Conservation (phyloP, 2,329 filamentous ascomycete genomes). For the Thyridium curvatum region DNA sequence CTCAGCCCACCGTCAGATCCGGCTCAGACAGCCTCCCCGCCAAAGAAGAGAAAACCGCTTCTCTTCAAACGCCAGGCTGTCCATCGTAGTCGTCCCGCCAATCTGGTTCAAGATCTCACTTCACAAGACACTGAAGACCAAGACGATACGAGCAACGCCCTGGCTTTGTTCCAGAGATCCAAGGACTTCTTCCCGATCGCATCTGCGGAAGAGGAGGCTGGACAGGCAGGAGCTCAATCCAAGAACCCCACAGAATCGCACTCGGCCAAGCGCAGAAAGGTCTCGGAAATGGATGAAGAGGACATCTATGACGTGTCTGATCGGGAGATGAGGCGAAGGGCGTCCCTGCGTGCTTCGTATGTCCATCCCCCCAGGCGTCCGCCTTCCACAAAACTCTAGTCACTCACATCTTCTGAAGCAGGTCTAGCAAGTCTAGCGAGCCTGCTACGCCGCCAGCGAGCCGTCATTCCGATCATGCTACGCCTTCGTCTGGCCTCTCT, state of each 20-base stretch:
- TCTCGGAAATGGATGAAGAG: conserved; percentile 6
- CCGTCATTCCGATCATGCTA: no score
- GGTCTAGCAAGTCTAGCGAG: no score
- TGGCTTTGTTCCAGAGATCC: conserved; percentile 44
- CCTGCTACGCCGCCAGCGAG: no score
- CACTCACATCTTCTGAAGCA: no score
- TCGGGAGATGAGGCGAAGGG: background rate
- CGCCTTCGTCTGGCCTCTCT: no score
- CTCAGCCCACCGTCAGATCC: no score
- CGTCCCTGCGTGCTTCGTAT: no score
- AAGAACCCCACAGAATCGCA: conserved; percentile 10
- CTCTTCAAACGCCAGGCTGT: conserved; percentile 10
- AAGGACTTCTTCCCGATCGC: conserved; percentile 40
- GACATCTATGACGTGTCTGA: conserved; percentile 3
- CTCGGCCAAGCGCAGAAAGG: conserved; percentile 14
- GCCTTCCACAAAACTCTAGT: no score
- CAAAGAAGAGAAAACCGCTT: conserved; percentile 7
- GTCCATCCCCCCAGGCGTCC: no score
- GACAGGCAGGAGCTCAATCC: conserved; percentile 26
- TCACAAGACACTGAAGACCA: conserved; percentile 8
- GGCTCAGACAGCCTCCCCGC: background rate
- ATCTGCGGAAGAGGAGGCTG: conserved; percentile 10
- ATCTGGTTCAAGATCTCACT: background rate
- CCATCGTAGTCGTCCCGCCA: background rate
- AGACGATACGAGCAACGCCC: conserved; percentile 23